These are phyloP conservation scores for Leccinum pallidistipes DNA, from an alignment of 1,284 basidiomycete genomes.

Conservation along the genomic window DNA sequence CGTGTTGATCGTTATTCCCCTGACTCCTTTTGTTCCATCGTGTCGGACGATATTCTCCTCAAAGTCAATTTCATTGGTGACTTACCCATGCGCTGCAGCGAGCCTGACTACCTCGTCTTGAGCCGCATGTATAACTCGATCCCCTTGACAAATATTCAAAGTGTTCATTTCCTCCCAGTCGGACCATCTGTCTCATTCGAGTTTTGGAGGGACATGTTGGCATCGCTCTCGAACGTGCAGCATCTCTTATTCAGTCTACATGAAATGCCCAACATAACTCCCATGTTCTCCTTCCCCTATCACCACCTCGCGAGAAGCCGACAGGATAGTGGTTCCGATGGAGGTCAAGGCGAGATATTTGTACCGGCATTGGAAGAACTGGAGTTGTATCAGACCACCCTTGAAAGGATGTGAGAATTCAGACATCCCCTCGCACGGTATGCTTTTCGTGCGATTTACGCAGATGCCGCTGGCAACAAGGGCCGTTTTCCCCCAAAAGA, in stretches of 20 bases:
- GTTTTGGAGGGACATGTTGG: neutral
- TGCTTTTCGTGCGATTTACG: slow-evolving; percentile 74
- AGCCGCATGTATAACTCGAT: neutral
- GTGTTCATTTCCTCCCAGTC: neutral
- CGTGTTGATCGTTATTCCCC: neutral
- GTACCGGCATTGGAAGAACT: neutral
- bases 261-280: neutral
- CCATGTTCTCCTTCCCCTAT: neutral
- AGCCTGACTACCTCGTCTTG: neutral
- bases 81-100: neutral
- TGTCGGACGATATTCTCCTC: neutral
- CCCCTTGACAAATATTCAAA: neutral
- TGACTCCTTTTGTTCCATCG: neutral
- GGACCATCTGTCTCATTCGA: neutral
- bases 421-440: slow-evolving; percentile 76
- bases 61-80: neutral
- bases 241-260: neutral
- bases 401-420: slow-evolving; percentile 44
- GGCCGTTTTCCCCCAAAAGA: slow-evolving; percentile 73
- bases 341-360: neutral
- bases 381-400: neutral
- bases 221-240: neutral
- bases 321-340: neutral
- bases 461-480: slow-evolving; percentile 60
- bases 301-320: neutral